A percentile compares a stretch with the other conserved stretches of the same genome.
Conservation (phyloP, 331 rosid genomes). For the Spiraea crenata region DNA sequence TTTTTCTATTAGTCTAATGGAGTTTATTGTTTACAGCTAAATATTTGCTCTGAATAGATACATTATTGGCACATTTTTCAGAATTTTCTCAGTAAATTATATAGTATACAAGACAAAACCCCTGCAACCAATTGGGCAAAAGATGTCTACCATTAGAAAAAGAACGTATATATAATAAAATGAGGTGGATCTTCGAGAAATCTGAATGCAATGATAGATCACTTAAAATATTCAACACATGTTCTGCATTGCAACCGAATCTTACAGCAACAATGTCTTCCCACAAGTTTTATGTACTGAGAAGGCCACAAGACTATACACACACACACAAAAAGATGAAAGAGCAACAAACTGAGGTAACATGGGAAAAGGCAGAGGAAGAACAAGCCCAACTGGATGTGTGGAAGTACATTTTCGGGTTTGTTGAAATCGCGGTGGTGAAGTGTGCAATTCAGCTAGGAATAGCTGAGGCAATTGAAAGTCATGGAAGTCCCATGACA, state of each 20-base stretch:
- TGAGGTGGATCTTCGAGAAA: no score
- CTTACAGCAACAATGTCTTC: no score
- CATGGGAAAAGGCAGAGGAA: slow-evolving; percentile 12
- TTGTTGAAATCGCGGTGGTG: slow-evolving; percentile 48
- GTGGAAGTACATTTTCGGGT: slow-evolving; percentile 56
- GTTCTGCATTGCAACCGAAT: no score
- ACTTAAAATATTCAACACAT: no score
- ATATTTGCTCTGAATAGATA: no score
- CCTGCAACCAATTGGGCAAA: background rate
- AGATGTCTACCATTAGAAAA: background rate
- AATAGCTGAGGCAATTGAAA: slow-evolving; percentile 58
- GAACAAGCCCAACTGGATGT: slow-evolving; percentile 30
- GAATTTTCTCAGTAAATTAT: no score
- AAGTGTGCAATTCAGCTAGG: slow-evolving; percentile 72
- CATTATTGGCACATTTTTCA: no score
- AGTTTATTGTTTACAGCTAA: no score
- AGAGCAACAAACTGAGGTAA: slow-evolving; percentile 10
- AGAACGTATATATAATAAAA: no score
- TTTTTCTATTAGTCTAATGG: no score
- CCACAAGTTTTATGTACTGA: no score
- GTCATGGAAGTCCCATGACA: slow-evolving; percentile 45
- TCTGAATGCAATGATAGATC: no score
- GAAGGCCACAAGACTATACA: background rate
- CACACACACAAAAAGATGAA: slow-evolving; percentile 10
- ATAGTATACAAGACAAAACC: background rate